phyloP scores from a whole-genome alignment of 352 stramenopile genomes.

The Phytophthora niederhauseri region DNA sequence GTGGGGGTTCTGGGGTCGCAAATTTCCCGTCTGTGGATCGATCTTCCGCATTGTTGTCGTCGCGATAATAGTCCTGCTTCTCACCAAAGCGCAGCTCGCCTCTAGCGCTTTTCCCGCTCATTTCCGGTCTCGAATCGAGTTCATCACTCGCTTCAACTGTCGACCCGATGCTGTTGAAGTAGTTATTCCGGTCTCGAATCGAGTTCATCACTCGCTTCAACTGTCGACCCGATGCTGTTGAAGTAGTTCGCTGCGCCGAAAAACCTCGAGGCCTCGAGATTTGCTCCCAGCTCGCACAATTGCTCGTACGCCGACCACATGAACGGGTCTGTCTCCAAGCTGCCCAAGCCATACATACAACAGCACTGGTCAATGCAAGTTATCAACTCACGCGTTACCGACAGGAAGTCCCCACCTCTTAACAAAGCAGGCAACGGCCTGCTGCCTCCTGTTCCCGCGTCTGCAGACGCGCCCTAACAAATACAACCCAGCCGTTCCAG shows the following conservation, averaged over 20 bases:
- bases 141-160: conserved; percentile 9
- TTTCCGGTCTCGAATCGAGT: conserved; percentile 14
- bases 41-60: conserved; percentile 40
- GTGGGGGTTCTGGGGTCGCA: conserved; percentile 39
- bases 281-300: conserved; percentile 92
- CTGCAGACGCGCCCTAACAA: conserved; percentile 93
- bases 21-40: conserved; percentile 29
- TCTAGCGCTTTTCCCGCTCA: conserved; percentile 5
- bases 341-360: conserved; percentile 36
- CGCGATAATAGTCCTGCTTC: conserved; percentile 13
- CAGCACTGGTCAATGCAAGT: neutral
- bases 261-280: conserved; percentile 66
- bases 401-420: conserved; percentile 54
- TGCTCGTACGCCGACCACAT: conserved; percentile 94
- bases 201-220: conserved; percentile 13
- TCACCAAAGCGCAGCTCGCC: conserved; percentile 12
- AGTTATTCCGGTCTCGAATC: conserved; percentile 35
- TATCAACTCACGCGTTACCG: neutral
- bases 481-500: conserved; percentile 92
- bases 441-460: conserved; percentile 86
- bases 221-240: conserved; percentile 23
- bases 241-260: conserved; percentile 63
- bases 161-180: conserved; percentile 37
- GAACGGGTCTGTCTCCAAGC: conserved; percentile 90
- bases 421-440: conserved; percentile 93